Evolutionary conservation across 2,329 filamentous ascomycete genomes (phyloP).

Genomic region (Microcyclosporella mali): DNA sequence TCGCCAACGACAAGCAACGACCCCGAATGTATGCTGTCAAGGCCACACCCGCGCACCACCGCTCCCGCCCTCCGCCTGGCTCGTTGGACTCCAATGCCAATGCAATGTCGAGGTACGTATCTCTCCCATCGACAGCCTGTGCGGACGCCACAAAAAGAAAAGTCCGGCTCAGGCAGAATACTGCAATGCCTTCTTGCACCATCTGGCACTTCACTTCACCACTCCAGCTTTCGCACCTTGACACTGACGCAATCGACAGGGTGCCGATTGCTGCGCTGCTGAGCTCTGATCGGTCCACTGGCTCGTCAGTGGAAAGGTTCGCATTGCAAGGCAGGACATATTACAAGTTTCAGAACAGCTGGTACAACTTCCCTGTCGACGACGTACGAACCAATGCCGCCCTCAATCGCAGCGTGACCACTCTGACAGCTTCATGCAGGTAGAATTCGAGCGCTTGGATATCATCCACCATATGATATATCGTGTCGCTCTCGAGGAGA

Average conservation of each 20-base stretch:
- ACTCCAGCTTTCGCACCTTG: neutral
- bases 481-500: conserved; percentile 33
- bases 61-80: conserved; percentile 3
- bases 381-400: conserved; percentile 12
- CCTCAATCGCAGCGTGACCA: neutral
- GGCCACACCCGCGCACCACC: conserved; percentile 11
- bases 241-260: conserved; percentile 4
- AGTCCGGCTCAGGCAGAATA: no score
- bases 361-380: conserved; percentile 21
- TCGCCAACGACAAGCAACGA: conserved; percentile 2
- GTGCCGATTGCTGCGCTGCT: conserved; percentile 22
- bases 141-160: neutral
- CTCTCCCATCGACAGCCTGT: neutral
- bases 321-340: conserved; percentile 16
- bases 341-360: conserved; percentile 15
- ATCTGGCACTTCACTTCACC: conserved; percentile 1
- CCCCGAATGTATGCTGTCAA: conserved; percentile 18
- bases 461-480: conserved; percentile 22
- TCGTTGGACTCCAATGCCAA: neutral
- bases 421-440: conserved; percentile 8
- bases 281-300: conserved; percentile 9
- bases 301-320: conserved; percentile 14
- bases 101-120: conserved; percentile 19
- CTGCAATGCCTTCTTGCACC: neutral
- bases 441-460: conserved; percentile 19